Base-by-base conservation (phyloP, 2,329 filamentous ascomycete genomes). In the Aspergillus fructus region DNA sequence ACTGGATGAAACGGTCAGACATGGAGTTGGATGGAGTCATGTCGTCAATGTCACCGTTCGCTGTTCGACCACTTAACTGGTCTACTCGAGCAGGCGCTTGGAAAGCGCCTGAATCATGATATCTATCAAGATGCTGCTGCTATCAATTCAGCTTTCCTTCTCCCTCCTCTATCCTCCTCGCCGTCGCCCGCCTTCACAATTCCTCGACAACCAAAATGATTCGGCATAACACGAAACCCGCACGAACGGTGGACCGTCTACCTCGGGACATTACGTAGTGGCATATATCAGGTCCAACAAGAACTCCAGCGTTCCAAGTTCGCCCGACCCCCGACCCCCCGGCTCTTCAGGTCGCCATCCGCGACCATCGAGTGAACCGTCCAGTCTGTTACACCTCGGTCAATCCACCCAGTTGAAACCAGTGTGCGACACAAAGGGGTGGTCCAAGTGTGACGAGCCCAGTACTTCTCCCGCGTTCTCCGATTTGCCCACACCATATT, bases 221-320 rank as follows among this genome's bases (percentile, higher is more conserved):
- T 30, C 12, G 30, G 17, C 30, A 24, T 17, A 34, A 24, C 17
- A 46, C 12, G 15, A 11, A 19, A 48, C 21, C 34, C 51, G n/a
- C 51, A 17, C 42, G 43, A 54, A 48, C 51, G 39, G 51, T 54
- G 51, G 51, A 54, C 39, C 41, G 43, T 13, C 34, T 5, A n/a
- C 34, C 34, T 37, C 34, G 34, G 34, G 12, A n/a, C n/a, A n/a
- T 37, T 37, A 21, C 21, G 21, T 21, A 30, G 27, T 30, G 27
- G 27, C 27, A 30, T 30, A 30, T 30, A 30, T 12, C 27, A 23
- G 27, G 12, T 15, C 34, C n/a, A 15, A 11, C 9, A 23, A 30
- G 4, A 23, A 34, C 12, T 40, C 49, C 24, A 34, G 37, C 49
- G 40, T n/a, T 42, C 40, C 41, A 37, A 48, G 11, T 30, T 30